Evolutionary conservation across 2,329 filamentous ascomycete species (phyloP).

Genomic region (Corniculantispora saksenae): DNA sequence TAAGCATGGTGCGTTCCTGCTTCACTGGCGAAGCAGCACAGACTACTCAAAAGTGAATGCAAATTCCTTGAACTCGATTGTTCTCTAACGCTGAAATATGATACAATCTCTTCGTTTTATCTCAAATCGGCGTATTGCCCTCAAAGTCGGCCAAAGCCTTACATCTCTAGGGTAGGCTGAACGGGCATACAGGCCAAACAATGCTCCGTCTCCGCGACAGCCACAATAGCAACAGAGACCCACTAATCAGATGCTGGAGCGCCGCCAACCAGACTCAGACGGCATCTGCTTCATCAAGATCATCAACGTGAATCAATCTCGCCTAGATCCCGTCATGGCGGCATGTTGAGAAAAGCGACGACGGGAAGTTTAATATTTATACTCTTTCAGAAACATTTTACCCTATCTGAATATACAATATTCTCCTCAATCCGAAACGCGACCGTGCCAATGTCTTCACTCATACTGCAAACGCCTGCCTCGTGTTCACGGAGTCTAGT

Average conservation of each 20-base stretch:
- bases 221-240: not conserved
- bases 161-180: not conserved
- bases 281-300: not conserved
- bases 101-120: too few species aligned
- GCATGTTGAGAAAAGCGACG: not conserved
- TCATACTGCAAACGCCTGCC: not conserved
- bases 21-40: too few species aligned
- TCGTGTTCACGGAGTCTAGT: not conserved
- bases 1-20: too few species aligned
- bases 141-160: not conserved
- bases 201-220: not conserved
- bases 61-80: too few species aligned
- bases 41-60: too few species aligned
- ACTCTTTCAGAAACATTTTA: not conserved
- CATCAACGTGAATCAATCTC: not conserved
- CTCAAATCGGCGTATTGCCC: too few species aligned
- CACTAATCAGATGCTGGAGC: not conserved
- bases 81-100: too few species aligned
- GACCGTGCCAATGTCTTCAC: not conserved
- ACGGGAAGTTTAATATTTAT: not conserved
- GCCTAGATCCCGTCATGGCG: not conserved
- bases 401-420: not conserved
- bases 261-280: not conserved
- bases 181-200: constrained; percentile 1
- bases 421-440: not conserved